These are phyloP conservation scores for Scheffersomyces titani DNA, from an alignment of 1,139 yeast species.

Conservation along the genomic window DNA sequence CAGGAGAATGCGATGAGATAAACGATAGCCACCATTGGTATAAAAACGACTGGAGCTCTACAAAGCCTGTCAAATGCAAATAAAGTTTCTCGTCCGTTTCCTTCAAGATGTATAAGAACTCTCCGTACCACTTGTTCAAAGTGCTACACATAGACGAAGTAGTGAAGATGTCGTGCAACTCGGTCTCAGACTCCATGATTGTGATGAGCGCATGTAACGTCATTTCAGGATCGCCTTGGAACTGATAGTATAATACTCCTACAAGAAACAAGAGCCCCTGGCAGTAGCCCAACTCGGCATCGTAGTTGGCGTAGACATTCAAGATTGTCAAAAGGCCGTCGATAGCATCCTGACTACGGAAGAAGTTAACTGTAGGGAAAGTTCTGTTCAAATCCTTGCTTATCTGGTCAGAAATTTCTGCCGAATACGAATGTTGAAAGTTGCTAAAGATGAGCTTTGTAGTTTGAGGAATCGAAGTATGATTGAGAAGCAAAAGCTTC, in stretches of 20 bases:
- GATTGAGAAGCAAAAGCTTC: conserved; percentile 33
- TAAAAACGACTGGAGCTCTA: conserved; percentile 48
- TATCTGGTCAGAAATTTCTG: conserved; percentile 52
- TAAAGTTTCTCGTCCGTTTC: conserved; percentile 43
- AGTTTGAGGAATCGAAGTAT: conserved; percentile 36
- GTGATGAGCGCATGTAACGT: conserved; percentile 59
- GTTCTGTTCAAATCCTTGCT: conserved; percentile 64
- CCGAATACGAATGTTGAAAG: conserved; percentile 47
- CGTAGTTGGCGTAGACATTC: conserved; percentile 68
- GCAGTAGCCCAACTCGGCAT: conserved; percentile 70
- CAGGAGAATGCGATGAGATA: conserved; percentile 63
- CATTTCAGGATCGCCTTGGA: conserved; percentile 43
- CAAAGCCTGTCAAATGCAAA: conserved; percentile 43
- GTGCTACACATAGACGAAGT: conserved; percentile 58
- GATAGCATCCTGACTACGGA: conserved; percentile 46
- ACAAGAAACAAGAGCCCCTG: conserved; percentile 70
- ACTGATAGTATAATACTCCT: conserved; percentile 60
- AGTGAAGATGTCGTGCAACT: conserved; percentile 58
- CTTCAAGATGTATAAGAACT: conserved; percentile 50
- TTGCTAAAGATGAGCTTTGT: conserved; percentile 36
- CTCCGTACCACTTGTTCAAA: conserved; percentile 52
- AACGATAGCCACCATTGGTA: conserved; percentile 72
- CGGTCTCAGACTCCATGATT: conserved; percentile 62
- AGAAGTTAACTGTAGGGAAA: conserved; percentile 58
- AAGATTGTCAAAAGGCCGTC: conserved; percentile 55